Percentiles rank a stretch among this genome's conserved stretches.
phyloP scores from a whole-genome alignment of 2,329 filamentous ascomycete genomes.

The Xylaria sp. region DNA sequence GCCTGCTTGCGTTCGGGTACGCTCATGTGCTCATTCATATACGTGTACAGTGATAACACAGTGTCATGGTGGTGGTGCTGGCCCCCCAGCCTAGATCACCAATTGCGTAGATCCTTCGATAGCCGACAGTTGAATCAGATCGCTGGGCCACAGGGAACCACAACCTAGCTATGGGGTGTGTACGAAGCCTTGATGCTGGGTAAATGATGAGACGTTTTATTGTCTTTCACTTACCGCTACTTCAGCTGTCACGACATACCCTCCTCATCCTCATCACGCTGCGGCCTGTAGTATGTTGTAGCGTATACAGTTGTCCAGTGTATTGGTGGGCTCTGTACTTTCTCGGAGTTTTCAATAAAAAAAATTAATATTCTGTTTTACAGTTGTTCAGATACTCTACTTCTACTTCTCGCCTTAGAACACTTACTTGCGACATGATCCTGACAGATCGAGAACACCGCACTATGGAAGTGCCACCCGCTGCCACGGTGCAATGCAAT shows the following conservation, averaged over 20 bases:
- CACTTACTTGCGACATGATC: not conserved
- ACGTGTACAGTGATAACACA: conserved; percentile 30
- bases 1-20: not conserved
- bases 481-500: conserved; percentile 18
- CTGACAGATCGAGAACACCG: not conserved
- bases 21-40: not conserved
- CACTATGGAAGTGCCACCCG: not conserved
- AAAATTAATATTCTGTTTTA: too few relatives aligned
- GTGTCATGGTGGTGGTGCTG: conserved; percentile 17
- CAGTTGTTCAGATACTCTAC: too few relatives aligned
- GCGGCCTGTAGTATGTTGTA: conserved; percentile 1
- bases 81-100: conserved; percentile 22
- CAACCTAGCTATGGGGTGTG: conserved; percentile 25
- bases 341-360: not conserved
- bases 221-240: conserved; percentile 38
- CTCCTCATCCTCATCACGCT: conserved; percentile 21
- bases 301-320: conserved; percentile 7
- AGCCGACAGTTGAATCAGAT: conserved; percentile 50
- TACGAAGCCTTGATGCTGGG: conserved; percentile 21
- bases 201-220: conserved; percentile 34
- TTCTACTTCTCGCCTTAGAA: not conserved
- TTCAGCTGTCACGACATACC: conserved; percentile 34
- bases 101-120: conserved; percentile 43
- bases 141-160: conserved; percentile 43
- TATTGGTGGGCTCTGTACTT: not conserved